phyloP scores from a whole-genome alignment of 129 eudicot genomes.

The Sambucus nigra region DNA sequence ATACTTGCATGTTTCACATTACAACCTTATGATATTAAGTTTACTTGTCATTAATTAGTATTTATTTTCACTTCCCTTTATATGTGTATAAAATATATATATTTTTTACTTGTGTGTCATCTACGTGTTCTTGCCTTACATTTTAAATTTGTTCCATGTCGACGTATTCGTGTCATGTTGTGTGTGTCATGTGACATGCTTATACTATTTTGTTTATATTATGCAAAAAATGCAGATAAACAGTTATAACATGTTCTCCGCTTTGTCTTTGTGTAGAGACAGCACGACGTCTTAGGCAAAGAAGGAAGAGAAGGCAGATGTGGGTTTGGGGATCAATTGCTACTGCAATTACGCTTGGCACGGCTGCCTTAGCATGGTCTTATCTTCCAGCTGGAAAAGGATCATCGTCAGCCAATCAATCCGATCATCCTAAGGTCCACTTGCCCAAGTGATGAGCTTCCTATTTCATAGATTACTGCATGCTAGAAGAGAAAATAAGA shows the following conservation, averaged over 20 bases:
- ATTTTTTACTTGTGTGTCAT: too few species aligned
- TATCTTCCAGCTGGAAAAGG: slow-evolving; percentile 50
- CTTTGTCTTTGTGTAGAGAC: slow-evolving; percentile 33
- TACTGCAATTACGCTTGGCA: slow-evolving; percentile 56
- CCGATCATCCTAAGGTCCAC: slow-evolving; percentile 23
- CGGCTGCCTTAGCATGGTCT: slow-evolving; percentile 70
- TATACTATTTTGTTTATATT: too few species aligned
- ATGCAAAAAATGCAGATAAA: background rate
- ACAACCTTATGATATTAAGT: too few species aligned
- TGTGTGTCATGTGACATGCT: too few species aligned
- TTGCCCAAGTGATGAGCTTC: slow-evolving; percentile 20
- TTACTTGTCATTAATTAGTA: too few species aligned
- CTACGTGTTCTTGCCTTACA: too few species aligned
- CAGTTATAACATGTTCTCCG: background rate
- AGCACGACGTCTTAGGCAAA: slow-evolving; percentile 67
- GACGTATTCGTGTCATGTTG: too few species aligned
- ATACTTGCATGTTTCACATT: too few species aligned
- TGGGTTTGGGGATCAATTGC: slow-evolving; percentile 82
- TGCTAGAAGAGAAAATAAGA: slow-evolving; percentile 3
- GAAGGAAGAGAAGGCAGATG: slow-evolving; percentile 58
- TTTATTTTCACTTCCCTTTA: too few species aligned
- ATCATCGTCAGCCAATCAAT: slow-evolving; percentile 25
- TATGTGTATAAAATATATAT: too few species aligned
- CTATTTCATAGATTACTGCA: background rate
- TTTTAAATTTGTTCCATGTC: too few species aligned